A percentile compares a stretch with the other conserved stretches of the same genome.
phyloP scores from a whole-genome alignment of 768 basidiomycete species.

The Leccinum longicurvipes region DNA sequence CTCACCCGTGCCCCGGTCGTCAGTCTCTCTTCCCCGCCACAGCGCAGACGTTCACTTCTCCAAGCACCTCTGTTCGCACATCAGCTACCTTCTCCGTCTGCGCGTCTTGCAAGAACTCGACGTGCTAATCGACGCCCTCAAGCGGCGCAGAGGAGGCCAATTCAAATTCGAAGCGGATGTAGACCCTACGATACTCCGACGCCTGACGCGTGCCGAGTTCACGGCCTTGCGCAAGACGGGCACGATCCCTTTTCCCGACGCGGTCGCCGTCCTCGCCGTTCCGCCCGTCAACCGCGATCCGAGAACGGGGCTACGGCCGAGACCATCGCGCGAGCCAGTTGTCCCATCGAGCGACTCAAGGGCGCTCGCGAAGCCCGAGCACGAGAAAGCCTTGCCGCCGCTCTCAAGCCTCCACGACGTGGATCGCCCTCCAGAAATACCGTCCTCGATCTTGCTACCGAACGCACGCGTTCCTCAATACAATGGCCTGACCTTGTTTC shows the following conservation, averaged over 20 bases:
- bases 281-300: conserved; percentile 62
- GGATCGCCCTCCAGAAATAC: conserved; percentile 3
- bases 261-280: conserved; percentile 64
- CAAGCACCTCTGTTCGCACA: conserved; percentile 49
- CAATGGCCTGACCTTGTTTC: conserved; percentile 64
- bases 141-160: background rate
- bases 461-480: conserved; percentile 55
- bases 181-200: conserved; percentile 48
- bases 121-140: conserved; percentile 41
- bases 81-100: conserved; percentile 64
- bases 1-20: conserved; percentile 1
- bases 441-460: conserved; percentile 28
- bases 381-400: conserved; percentile 22
- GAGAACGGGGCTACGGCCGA: conserved; percentile 42
- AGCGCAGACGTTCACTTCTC: conserved; percentile 34
- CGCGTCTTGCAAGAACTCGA: conserved; percentile 76
- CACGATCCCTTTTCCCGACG: conserved; percentile 47
- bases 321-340: conserved; percentile 36
- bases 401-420: conserved; percentile 25
- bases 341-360: conserved; percentile 17
- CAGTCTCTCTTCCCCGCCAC: conserved; percentile 25
- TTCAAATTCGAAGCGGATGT: conserved; percentile 4
- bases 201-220: conserved; percentile 65
- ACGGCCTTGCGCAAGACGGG: conserved; percentile 43
- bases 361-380: background rate